Conservation (phyloP, 805 yeast species). For the Clavispora phyllophila region DNA sequence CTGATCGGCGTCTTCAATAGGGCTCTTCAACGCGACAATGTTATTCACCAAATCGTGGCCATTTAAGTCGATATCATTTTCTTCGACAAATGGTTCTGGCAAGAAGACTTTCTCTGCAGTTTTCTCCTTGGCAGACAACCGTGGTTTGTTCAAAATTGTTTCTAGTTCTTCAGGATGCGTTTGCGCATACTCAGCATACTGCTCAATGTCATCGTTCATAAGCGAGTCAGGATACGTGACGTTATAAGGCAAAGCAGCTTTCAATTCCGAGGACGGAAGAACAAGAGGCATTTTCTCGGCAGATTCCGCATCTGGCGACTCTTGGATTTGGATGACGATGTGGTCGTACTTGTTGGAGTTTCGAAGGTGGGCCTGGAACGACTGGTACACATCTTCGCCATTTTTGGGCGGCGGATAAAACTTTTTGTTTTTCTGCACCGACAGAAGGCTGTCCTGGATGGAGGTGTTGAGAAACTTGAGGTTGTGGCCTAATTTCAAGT, state of each 20-base stretch:
- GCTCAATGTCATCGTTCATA: slow-evolving; percentile 23
- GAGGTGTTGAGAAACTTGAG: slow-evolving; percentile 29
- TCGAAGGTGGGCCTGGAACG: slow-evolving; percentile 19
- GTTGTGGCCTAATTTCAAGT: slow-evolving; percentile 33
- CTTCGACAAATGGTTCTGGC: not conserved
- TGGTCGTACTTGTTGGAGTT: slow-evolving; percentile 28
- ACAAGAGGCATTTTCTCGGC: slow-evolving; percentile 3
- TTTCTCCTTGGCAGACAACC: not conserved
- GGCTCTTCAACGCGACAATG: not conserved
- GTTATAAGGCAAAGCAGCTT: slow-evolving; percentile 28
- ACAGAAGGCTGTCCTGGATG: slow-evolving; percentile 22
- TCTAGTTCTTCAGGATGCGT: slow-evolving; percentile 4
- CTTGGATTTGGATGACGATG: slow-evolving; percentile 22
- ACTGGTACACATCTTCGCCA: slow-evolving; percentile 13
- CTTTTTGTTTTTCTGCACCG: slow-evolving; percentile 23
- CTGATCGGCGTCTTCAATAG: not conserved
- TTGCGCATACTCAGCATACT: slow-evolving; percentile 16
- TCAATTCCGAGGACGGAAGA: slow-evolving; percentile 21
- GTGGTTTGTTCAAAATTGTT: not conserved
- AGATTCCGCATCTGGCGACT: slow-evolving; percentile 12
- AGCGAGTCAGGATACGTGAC: slow-evolving; percentile 22
- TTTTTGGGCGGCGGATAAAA: slow-evolving; percentile 23
- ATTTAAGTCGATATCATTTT: not conserved
- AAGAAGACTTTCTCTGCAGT: not conserved
- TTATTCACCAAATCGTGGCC: not conserved